Percentiles rank a stretch among this genome's conserved stretches.
Conservation (phyloP, 2,329 filamentous ascomycete species). For the Triangularia verruculosa region DNA sequence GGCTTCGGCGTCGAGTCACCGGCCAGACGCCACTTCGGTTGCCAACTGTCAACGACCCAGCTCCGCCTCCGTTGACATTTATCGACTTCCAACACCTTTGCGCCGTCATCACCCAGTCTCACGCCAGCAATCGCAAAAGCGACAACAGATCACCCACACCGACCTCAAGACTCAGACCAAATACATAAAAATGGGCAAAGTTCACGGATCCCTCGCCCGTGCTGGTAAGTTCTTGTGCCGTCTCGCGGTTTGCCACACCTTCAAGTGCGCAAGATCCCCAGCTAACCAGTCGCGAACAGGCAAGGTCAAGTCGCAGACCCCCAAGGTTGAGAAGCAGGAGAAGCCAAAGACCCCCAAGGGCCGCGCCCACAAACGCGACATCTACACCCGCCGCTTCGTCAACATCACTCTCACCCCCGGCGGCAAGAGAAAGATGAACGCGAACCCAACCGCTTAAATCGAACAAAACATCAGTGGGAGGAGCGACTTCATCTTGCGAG, state of each 20-base stretch:
- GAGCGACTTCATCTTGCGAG: background rate
- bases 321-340: constrained; percentile 88
- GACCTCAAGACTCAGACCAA: background rate
- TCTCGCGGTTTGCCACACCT: background rate
- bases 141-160: background rate
- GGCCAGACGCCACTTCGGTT: background rate
- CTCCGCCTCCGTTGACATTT: background rate
- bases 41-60: constrained; percentile 7
- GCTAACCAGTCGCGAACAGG: constrained; percentile 45
- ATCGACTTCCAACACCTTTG: background rate
- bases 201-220: constrained; percentile 92
- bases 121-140: constrained; percentile 1
- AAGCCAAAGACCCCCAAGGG: constrained; percentile 97
- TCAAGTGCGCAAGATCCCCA: background rate
- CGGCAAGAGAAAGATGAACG: constrained; percentile 79
- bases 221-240: constrained; percentile 47
- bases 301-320: constrained; percentile 97
- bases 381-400: constrained; percentile 96
- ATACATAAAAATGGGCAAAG: constrained; percentile 68
- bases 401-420: constrained; percentile 89
- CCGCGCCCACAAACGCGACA: constrained; percentile 93
- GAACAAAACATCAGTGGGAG: background rate
- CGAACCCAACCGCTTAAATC: constrained; percentile 28
- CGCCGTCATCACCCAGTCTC: background rate
- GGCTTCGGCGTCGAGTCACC: constrained; percentile 6